These are phyloP conservation scores for Ascochyta pisi DNA, from an alignment of 2,329 filamentous ascomycete genomes.

Conservation along the genomic window DNA sequence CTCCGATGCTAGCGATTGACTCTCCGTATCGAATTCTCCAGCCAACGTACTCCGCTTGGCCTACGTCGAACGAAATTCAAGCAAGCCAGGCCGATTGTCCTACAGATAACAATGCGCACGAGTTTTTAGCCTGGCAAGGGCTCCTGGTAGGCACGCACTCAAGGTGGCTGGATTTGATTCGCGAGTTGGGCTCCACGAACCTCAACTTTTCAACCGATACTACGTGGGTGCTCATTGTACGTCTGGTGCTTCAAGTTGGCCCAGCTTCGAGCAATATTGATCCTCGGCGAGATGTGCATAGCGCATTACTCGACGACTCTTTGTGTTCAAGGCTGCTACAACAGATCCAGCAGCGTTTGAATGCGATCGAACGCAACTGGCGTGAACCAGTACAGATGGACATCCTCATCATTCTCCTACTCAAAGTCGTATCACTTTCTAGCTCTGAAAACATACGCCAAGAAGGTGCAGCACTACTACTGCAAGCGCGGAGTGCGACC, in stretches of 20 bases:
- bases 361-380: conserved; percentile 62
- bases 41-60: conserved; percentile 40
- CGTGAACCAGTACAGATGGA: conserved; percentile 67
- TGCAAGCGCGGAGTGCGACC: conserved; percentile 53
- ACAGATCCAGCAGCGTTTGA: conserved; percentile 57
- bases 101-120: conserved; percentile 55
- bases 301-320: conserved; percentile 54
- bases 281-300: conserved; percentile 57
- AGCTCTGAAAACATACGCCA: conserved; percentile 18
- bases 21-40: conserved; percentile 50
- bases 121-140: conserved; percentile 61
- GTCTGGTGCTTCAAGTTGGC: conserved; percentile 64
- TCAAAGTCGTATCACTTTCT: conserved; percentile 50
- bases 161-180: conserved; percentile 58
- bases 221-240: conserved; percentile 58
- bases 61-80: conserved; percentile 62
- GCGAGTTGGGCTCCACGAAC: conserved; percentile 60
- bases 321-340: conserved; percentile 61
- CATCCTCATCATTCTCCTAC: conserved; percentile 59
- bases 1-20: conserved; percentile 46
- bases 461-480: conserved; percentile 46
- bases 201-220: conserved; percentile 67
- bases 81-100: conserved; percentile 61
- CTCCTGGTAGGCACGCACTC: conserved; percentile 55
- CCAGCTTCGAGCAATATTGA: conserved; percentile 45